Percentiles rank a stretch among this genome's conserved stretches.
Evolutionary conservation across 2,329 filamentous ascomycete genomes (phyloP).

Genomic region (Paecilomyces variotii): DNA sequence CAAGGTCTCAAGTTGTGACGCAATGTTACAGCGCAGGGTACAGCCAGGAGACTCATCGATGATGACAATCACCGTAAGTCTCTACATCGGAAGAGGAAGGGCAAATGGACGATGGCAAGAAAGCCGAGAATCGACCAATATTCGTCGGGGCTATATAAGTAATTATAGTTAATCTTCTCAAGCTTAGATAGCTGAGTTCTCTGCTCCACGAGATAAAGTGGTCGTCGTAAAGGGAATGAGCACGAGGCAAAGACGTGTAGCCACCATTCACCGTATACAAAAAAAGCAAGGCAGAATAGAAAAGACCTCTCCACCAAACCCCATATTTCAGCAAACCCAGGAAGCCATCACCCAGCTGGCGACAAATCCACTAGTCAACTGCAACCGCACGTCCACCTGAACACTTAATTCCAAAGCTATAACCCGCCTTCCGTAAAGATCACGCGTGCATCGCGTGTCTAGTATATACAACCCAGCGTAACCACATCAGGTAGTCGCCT

Average conservation of each 20-base stretch:
- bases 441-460: neutral
- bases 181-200: neutral
- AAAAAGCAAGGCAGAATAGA: neutral
- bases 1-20: neutral
- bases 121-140: neutral
- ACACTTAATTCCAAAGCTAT: neutral
- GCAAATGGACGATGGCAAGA: too few species aligned
- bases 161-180: neutral
- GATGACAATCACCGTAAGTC: neutral
- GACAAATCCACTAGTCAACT: neutral
- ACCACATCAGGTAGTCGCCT: neutral
- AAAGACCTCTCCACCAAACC: neutral
- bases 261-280: neutral
- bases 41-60: neutral
- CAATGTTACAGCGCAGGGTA: neutral
- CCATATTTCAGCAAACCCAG: neutral
- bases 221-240: neutral
- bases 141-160: neutral
- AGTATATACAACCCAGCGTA: neutral
- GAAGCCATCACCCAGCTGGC: neutral
- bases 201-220: neutral
- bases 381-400: neutral
- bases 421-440: neutral
- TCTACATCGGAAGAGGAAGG: neutral
- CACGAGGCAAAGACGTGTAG: neutral